Evolutionary conservation across 768 basidiomycete genomes (phyloP).

Genomic region (Kondoa malvinella): DNA sequence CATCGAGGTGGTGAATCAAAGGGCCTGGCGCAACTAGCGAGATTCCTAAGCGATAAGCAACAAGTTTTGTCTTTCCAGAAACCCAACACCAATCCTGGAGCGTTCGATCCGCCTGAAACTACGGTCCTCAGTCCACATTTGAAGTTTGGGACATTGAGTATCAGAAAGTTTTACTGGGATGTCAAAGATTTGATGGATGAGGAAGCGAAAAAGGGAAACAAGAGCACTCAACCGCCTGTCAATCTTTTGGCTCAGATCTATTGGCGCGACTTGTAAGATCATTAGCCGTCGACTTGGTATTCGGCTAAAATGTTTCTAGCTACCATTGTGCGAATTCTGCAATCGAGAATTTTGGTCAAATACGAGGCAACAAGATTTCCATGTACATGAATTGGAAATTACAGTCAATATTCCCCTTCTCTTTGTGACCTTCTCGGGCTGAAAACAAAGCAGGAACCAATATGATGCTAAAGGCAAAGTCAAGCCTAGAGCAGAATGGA

Average conservation of each 20-base stretch:
- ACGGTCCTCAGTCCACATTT: slow-evolving; percentile 30
- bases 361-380: slow-evolving; percentile 31
- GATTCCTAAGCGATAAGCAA: slow-evolving; percentile 24
- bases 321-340: slow-evolving; percentile 32
- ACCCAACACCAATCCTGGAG: slow-evolving; percentile 32
- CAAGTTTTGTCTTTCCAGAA: slow-evolving; percentile 33
- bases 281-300: neutral
- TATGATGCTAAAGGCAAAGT: slow-evolving; percentile 29
- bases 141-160: slow-evolving; percentile 34
- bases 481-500: slow-evolving; percentile 25
- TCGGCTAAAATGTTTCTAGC: neutral
- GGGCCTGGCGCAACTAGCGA: slow-evolving; percentile 27
- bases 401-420: neutral
- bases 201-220: slow-evolving; percentile 12
- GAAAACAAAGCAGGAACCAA: slow-evolving; percentile 24
- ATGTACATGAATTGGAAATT: slow-evolving; percentile 18
- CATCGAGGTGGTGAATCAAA: slow-evolving; percentile 31
- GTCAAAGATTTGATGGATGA: slow-evolving; percentile 26
- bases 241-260: slow-evolving; percentile 31
- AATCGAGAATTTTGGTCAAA: slow-evolving; percentile 30
- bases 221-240: slow-evolving; percentile 23
- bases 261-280: slow-evolving; percentile 30
- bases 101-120: slow-evolving; percentile 27
- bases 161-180: slow-evolving; percentile 32
- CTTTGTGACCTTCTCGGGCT: neutral